These are phyloP conservation scores for Phytophthora parvispora DNA, from an alignment of 352 stramenopile species.

Conservation along the genomic window DNA sequence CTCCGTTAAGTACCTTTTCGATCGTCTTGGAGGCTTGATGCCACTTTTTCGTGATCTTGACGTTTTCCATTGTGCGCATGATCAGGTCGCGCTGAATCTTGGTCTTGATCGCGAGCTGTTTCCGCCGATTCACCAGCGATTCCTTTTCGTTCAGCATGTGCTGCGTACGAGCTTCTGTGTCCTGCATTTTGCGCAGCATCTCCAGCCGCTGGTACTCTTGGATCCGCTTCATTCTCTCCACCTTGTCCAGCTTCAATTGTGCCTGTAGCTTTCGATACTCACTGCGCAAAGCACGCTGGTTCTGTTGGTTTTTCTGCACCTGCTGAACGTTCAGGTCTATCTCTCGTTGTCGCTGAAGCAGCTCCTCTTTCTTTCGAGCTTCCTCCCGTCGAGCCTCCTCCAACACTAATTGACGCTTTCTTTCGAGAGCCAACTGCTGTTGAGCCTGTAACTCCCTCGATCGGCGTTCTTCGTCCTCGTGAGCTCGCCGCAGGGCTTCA, in stretches of 20 bases:
- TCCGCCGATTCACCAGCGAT: constrained; percentile 80
- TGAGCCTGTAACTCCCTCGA: constrained; percentile 65
- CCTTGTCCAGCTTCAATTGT: constrained; percentile 91
- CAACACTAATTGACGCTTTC: constrained; percentile 75
- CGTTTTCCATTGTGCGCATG: constrained; percentile 90
- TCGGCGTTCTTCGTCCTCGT: constrained; percentile 71
- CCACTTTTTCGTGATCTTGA: constrained; percentile 93
- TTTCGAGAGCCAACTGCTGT: constrained; percentile 78
- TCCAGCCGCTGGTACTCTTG: constrained; percentile 94
- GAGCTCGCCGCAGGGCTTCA: constrained; percentile 60
- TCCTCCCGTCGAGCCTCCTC: constrained; percentile 81
- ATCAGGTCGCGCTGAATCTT: constrained; percentile 93
- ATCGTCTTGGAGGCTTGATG: constrained; percentile 83
- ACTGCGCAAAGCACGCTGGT: constrained; percentile 83
- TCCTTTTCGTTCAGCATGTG: constrained; percentile 88
- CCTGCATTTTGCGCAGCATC: constrained; percentile 88
- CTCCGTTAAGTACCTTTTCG: constrained; percentile 71
- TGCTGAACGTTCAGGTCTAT: constrained; percentile 78
- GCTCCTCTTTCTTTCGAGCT: constrained; percentile 74
- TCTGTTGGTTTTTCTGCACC: constrained; percentile 73
- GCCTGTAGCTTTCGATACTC: constrained; percentile 88
- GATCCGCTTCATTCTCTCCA: constrained; percentile 93
- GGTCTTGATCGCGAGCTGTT: constrained; percentile 79
- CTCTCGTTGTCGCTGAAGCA: constrained; percentile 73
- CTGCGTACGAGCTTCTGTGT: constrained; percentile 85